Conservation (phyloP, 192 early-diverging fungal species). For the Coemansia sp. region DNA sequence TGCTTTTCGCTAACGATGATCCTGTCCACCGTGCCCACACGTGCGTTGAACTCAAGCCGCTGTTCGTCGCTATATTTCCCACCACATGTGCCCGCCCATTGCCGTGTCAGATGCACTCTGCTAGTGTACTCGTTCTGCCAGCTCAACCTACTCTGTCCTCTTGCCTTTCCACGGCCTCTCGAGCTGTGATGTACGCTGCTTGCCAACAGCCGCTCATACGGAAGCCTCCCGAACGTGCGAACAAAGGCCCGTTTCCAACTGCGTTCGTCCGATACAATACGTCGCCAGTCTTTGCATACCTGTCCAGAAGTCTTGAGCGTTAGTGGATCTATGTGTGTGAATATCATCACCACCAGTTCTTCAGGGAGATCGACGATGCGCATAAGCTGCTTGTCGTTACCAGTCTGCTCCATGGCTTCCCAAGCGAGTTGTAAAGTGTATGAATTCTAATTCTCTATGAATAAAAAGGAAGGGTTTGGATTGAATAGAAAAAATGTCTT, state of each 20-base stretch:
- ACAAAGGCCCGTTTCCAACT: conserved; percentile 35
- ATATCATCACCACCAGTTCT: conserved; percentile 26
- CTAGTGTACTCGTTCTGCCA: conserved; percentile 29
- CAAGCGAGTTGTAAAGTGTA: background rate
- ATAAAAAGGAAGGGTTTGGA: no score
- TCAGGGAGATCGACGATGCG: conserved; percentile 15
- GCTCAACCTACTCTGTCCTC: background rate
- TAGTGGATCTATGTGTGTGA: conserved; percentile 17
- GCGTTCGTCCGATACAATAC: conserved; percentile 26
- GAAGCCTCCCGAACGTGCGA: conserved; percentile 16
- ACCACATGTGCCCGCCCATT: conserved; percentile 11
- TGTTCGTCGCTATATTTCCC: background rate
- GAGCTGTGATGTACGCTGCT: conserved; percentile 9
- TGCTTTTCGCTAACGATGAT: conserved; percentile 23
- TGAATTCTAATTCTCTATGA: no score
- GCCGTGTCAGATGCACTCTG: conserved; percentile 13
- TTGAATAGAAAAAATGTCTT: no score
- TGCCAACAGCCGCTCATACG: conserved; percentile 16
- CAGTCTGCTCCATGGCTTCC: background rate
- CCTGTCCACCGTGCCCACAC: conserved; percentile 19
- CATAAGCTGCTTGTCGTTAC: background rate
- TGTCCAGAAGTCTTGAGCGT: conserved; percentile 16
- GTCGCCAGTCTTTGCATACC: conserved; percentile 26
- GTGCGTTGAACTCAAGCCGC: conserved; percentile 20
- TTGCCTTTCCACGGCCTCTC: background rate